phyloP scores from a whole-genome alignment of 192 early-diverging fungal species.

The Allomyces macrogynus region DNA sequence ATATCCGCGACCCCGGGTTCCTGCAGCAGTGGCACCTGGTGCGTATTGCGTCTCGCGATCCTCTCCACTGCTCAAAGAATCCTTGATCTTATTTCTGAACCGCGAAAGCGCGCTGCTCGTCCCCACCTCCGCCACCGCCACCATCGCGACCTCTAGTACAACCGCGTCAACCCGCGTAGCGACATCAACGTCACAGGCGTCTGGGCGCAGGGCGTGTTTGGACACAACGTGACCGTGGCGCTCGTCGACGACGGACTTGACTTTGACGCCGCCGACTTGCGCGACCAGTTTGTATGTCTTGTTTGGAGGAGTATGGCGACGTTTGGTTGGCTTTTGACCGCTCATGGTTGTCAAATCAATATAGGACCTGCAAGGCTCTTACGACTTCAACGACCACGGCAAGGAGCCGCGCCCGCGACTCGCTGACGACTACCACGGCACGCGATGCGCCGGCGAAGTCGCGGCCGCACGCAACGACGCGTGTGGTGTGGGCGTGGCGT shows the following conservation, averaged over 20 bases:
- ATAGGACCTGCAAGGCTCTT: slow-evolving; percentile 64
- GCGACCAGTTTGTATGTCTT: slow-evolving; percentile 61
- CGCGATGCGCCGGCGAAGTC: slow-evolving; percentile 92
- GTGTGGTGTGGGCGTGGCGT: slow-evolving; percentile 88
- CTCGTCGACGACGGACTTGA: slow-evolving; percentile 95
- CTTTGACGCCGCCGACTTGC: slow-evolving; percentile 58
- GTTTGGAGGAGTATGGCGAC: neutral
- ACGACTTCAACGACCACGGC: slow-evolving; percentile 78
- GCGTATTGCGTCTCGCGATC: too few species aligned
- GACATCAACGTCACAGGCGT: slow-evolving; percentile 88
- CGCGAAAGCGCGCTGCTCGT: too few species aligned
- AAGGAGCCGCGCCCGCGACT: slow-evolving; percentile 51
- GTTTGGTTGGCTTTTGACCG: neutral
- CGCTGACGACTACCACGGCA: slow-evolving; percentile 76
- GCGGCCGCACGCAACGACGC: slow-evolving; percentile 74
- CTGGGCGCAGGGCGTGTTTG: slow-evolving; percentile 76
- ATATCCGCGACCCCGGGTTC: slow-evolving; percentile 17
- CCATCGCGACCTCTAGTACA: slow-evolving; percentile 5
- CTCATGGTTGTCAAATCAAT: neutral
- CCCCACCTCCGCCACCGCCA: too few species aligned
- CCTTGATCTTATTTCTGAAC: too few species aligned
- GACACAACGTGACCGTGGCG: slow-evolving; percentile 63
- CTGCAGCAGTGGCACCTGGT: slow-evolving; percentile 27
- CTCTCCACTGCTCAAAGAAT: too few species aligned
- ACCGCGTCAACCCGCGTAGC: slow-evolving; percentile 30